phyloP scores from a whole-genome alignment of 2,329 filamentous ascomycete species.

The Hymenoscyphus scutula region DNA sequence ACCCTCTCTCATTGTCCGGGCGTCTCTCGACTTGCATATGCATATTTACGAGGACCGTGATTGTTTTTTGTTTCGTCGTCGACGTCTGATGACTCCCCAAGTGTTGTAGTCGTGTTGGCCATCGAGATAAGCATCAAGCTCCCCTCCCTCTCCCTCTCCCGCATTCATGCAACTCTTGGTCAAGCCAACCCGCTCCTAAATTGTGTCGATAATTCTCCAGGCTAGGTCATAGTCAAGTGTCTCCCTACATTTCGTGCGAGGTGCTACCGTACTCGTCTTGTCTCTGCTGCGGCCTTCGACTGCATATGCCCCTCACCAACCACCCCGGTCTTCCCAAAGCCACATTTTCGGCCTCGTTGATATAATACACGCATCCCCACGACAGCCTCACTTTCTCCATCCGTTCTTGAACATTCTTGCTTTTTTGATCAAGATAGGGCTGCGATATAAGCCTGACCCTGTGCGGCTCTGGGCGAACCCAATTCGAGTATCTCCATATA shows the following conservation, averaged over 20 bases:
- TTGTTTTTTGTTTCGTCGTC: slow-evolving; percentile 2
- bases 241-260: not conserved
- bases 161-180: not conserved
- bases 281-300: not conserved
- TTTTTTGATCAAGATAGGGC: slow-evolving; percentile 4
- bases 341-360: not conserved
- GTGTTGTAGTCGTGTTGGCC: not conserved
- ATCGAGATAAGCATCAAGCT: slow-evolving; percentile 4
- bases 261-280: not conserved
- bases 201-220: not conserved
- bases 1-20: not conserved
- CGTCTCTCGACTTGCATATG: not conserved
- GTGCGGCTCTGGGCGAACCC: slow-evolving; percentile 10
- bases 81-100: not conserved
- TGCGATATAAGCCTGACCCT: not conserved
- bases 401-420: not conserved
- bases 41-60: not conserved
- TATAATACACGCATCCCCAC: not conserved
- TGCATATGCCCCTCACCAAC: slow-evolving; percentile 1
- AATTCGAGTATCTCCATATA: not conserved
- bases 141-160: not conserved
- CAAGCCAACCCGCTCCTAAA: not conserved
- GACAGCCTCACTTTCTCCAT: slow-evolving; percentile 11
- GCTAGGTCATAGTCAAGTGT: not conserved
- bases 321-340: not conserved